These are phyloP conservation scores for Spinellus fusiger DNA, from an alignment of 192 early-diverging fungal genomes.

Conservation along the genomic window DNA sequence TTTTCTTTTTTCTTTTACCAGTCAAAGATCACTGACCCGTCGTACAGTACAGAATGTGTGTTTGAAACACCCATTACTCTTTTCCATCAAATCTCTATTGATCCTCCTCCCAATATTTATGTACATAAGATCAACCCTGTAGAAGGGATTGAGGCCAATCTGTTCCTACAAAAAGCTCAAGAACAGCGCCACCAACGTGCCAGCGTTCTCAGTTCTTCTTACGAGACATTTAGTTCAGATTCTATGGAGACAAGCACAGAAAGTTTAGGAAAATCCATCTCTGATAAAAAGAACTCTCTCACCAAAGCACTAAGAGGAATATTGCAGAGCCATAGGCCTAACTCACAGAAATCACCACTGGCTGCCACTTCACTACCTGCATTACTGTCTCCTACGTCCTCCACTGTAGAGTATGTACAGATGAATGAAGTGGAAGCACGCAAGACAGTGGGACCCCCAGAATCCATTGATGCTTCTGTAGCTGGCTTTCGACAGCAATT, in stretches of 20 bases:
- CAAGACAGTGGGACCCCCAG: too few species aligned
- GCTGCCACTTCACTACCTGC: too few species aligned
- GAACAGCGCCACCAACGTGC: background rate
- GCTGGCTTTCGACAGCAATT: background rate
- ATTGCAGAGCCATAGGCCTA: too few species aligned
- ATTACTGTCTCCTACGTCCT: too few species aligned
- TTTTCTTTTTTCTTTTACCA: slow-evolving; percentile 3
- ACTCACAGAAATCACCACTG: too few species aligned
- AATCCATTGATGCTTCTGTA: background rate
- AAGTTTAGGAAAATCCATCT: too few species aligned
- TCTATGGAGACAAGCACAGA: background rate
- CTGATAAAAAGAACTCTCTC: too few species aligned
- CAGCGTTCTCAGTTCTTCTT: background rate
- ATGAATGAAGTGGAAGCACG: too few species aligned
- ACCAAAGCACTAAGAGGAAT: too few species aligned
- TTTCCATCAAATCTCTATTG: slow-evolving; percentile 11
- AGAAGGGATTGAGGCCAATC: background rate
- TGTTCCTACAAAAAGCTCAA: background rate
- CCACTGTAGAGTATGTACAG: too few species aligned
- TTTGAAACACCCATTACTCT: slow-evolving; percentile 10
- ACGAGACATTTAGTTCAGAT: background rate
- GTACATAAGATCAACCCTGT: background rate
- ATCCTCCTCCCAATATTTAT: slow-evolving; percentile 11
- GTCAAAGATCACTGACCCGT: too few species aligned
- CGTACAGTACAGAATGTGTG: slow-evolving; percentile 7